Conservation (phyloP, 23 red algal species). For the Pyropia yezoensis region DNA sequence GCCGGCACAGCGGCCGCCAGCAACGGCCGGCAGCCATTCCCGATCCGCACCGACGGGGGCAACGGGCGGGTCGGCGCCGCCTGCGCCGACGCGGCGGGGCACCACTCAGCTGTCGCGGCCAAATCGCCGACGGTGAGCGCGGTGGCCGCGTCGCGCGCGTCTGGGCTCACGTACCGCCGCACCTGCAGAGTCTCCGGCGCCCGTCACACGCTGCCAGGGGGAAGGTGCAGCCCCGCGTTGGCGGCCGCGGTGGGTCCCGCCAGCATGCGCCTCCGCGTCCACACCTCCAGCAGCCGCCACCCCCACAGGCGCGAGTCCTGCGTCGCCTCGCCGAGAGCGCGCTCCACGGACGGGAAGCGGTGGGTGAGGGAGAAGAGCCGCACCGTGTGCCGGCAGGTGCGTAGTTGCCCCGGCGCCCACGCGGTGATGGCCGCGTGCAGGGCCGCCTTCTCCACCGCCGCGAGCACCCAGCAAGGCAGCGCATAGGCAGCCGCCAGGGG, state of each 20-base stretch:
- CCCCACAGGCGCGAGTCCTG: slow-evolving; percentile 55
- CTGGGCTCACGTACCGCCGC: slow-evolving; percentile 32
- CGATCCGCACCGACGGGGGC: no score
- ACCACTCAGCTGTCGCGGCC: neutral
- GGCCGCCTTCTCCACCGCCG: slow-evolving; percentile 39
- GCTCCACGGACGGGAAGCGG: slow-evolving; percentile 35
- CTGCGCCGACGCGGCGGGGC: neutral
- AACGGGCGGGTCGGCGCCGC: no score
- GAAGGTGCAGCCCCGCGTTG: slow-evolving; percentile 4
- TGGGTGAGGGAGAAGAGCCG: slow-evolving; percentile 29
- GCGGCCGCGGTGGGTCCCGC: slow-evolving; percentile 19
- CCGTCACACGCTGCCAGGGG: slow-evolving; percentile 22
- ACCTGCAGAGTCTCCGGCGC: slow-evolving; percentile 24
- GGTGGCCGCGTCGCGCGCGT: slow-evolving; percentile 18
- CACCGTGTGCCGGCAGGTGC: slow-evolving; percentile 22
- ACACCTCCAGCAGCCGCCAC: slow-evolving; percentile 41
- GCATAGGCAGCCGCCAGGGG: slow-evolving; percentile 38
- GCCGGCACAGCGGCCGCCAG: neutral
- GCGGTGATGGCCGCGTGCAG: slow-evolving; percentile 29
- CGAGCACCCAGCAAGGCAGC: slow-evolving; percentile 43
- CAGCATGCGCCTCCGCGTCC: slow-evolving; percentile 25
- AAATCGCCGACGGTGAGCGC: slow-evolving; percentile 14
- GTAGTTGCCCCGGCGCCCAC: slow-evolving; percentile 7
- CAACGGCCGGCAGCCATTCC: no score
- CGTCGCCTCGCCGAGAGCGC: slow-evolving; percentile 18